Percentiles rank a stretch among this genome's conserved stretches.
Conservation (phyloP, 148 eudicot species). For the Rhododendron vialii region DNA sequence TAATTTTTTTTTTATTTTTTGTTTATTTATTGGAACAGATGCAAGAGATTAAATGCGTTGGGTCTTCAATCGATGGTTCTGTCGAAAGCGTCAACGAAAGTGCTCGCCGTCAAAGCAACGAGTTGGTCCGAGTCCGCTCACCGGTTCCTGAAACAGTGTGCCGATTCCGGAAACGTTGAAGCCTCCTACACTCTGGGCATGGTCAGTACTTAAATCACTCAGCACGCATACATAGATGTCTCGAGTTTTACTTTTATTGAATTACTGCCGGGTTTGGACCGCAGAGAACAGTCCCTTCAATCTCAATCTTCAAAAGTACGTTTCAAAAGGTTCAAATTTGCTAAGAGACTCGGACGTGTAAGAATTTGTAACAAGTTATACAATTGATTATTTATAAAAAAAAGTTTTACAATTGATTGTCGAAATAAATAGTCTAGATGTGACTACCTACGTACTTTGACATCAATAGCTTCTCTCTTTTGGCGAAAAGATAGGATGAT, state of each 20-base stretch:
- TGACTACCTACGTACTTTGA: too few relatives aligned
- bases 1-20: background rate
- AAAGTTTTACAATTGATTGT: too few relatives aligned
- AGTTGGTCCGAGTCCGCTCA: constrained; percentile 47
- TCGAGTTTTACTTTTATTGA: background rate
- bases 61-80: constrained; percentile 32
- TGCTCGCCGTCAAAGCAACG: constrained; percentile 37
- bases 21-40: constrained; percentile 23
- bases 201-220: constrained; percentile 22
- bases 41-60: constrained; percentile 40
- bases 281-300: too few relatives aligned
- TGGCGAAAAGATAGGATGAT: too few relatives aligned
- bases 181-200: constrained; percentile 51
- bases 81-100: constrained; percentile 29
- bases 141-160: constrained; percentile 44
- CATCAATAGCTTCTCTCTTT: too few relatives aligned
- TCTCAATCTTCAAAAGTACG: background rate
- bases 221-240: background rate
- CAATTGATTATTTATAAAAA: too few relatives aligned
- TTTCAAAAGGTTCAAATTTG: background rate
- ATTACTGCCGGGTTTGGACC: too few relatives aligned
- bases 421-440: background rate
- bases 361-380: too few relatives aligned
- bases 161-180: constrained; percentile 42
- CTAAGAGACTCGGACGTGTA: background rate